Evolutionary conservation across 1,139 yeast genomes (phyloP), one percentile per base, ranked within the genome.

Genomic region (Arxiozyma heterogenica): DNA sequence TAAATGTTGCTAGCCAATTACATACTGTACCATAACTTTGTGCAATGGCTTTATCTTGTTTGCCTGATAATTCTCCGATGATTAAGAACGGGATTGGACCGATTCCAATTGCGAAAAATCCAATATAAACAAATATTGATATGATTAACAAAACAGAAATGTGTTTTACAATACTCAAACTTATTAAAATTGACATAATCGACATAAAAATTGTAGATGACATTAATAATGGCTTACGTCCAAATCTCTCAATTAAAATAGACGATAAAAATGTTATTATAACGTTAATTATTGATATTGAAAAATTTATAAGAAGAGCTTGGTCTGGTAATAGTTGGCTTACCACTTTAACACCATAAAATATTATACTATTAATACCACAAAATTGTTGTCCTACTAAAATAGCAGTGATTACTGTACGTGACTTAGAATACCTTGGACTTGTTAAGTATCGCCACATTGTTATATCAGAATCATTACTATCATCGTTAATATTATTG

Each of bases 71-170:
- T 67, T 93, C 98, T 9, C 95, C 82, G n/a, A 93, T 85, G 56
- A 91, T 72, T 59, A 91, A 73, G 71, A 91, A 91, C 41, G 98
- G 98, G 52, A 93, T 88, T 17, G 98, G 98, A 0, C 98, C 98
- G 57, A 90, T 70, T 0, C 98, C 98, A 49, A 86, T 73, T 0
- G 97, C 98, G 73, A 91, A 93, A 45, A 89, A 80, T 0, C 85
- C 81, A 51, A 91, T 90, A 67, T 88, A 90, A 1, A 79, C 69
- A 55, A 87, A 80, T 0, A 91, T 84, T 1, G 93, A 83, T 0
- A 79, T 54, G 1, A 88, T 82, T 0, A 94, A 78, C 18, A 86
- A 59, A 0, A 75, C 39, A 0, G 89, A 74, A 57, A 73, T 73
- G 9, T 75, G 70, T 41, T 70, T 62, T 9, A 80, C 69, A 48